These are phyloP conservation scores for Serendipita indica DNA, from an alignment of 768 basidiomycete genomes.

Conservation along the genomic window DNA sequence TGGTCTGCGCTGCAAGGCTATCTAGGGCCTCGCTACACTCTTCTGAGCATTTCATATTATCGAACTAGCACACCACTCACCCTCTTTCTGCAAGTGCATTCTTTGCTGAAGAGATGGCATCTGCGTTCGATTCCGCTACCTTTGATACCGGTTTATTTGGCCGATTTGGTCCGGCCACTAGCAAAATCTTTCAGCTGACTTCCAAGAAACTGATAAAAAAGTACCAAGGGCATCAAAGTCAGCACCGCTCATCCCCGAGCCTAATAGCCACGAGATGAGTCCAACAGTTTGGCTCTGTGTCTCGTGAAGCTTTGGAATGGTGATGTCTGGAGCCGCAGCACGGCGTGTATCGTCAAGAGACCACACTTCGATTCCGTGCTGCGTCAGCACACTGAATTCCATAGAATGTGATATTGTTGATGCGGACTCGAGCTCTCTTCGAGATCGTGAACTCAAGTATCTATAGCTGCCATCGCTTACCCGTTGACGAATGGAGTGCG, in stretches of 20 bases:
- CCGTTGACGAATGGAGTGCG: neutral
- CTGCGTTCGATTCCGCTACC: neutral
- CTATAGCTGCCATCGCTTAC: neutral
- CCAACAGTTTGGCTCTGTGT: neutral
- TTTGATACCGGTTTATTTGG: neutral
- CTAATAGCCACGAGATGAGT: neutral
- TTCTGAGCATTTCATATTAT: neutral
- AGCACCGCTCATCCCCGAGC: neutral
- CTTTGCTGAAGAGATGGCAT: neutral
- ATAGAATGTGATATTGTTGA: neutral
- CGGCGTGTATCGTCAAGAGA: neutral
- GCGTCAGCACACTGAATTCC: neutral
- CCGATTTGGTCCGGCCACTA: slow-evolving; percentile 5
- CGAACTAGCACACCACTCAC: neutral
- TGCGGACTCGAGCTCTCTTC: neutral
- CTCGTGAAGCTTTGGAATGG: neutral
- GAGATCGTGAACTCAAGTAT: neutral
- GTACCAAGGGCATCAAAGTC: slow-evolving; percentile 2
- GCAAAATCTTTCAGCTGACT: neutral
- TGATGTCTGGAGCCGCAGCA: neutral
- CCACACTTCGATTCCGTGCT: neutral
- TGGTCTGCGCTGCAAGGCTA: neutral
- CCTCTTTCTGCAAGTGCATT: neutral
- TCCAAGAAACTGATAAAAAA: neutral
- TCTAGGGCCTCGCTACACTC: neutral